A percentile compares a stretch with the other conserved stretches of the same genome.
Conservation (phyloP, 2,329 filamentous ascomycete genomes). For the Epichloe gansuensis region DNA sequence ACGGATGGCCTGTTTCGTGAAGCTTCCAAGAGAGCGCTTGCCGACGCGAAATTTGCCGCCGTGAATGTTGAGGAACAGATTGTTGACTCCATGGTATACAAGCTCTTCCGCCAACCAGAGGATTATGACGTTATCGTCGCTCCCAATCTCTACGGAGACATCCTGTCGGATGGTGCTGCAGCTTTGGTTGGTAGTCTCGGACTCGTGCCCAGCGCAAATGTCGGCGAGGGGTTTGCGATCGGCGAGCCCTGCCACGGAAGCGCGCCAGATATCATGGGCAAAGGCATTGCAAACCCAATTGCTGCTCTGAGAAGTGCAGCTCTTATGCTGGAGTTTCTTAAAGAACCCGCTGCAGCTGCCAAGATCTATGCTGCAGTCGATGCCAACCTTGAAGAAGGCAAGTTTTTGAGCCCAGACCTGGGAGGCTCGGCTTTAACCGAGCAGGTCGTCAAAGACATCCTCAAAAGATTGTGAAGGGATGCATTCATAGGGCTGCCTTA, state of each 20-base stretch:
- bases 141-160: slow-evolving; percentile 94
- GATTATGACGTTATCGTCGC: slow-evolving; percentile 97
- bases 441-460: slow-evolving; percentile 76
- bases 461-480: slow-evolving; percentile 56
- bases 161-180: slow-evolving; percentile 88
- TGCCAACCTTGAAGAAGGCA: slow-evolving; percentile 72
- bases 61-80: slow-evolving; percentile 89
- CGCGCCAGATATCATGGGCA: slow-evolving; percentile 88
- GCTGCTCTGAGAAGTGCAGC: slow-evolving; percentile 84
- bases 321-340: slow-evolving; percentile 92
- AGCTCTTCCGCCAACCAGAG: slow-evolving; percentile 90
- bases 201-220: slow-evolving; percentile 88
- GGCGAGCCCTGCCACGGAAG: slow-evolving; percentile 96
- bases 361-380: slow-evolving; percentile 88
- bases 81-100: slow-evolving; percentile 98
- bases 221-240: slow-evolving; percentile 87
- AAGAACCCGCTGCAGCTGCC: slow-evolving; percentile 74
- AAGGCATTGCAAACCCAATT: slow-evolving; percentile 90
- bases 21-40: slow-evolving; percentile 61
- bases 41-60: slow-evolving; percentile 46
- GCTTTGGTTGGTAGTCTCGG: slow-evolving; percentile 86
- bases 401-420: slow-evolving; percentile 75
- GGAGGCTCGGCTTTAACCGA: slow-evolving; percentile 77
- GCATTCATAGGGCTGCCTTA: neutral
- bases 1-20: slow-evolving; percentile 92